These are phyloP conservation scores for Prunus fruticosa DNA, from an alignment of 306 rosid genomes.

Conservation along the genomic window DNA sequence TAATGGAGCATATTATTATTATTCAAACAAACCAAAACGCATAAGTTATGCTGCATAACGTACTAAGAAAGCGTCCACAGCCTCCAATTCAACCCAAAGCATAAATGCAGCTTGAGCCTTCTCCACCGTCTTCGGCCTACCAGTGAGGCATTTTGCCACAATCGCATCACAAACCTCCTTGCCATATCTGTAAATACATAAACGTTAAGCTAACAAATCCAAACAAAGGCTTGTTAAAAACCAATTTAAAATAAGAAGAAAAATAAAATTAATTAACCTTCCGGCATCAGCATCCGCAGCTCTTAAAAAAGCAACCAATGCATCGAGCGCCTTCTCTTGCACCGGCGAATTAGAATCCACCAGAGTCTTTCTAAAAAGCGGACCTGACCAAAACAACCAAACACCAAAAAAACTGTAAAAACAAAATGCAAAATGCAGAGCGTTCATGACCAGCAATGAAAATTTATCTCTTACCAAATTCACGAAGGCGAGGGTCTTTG, in stretches of 20 bases:
- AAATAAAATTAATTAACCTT: slow-evolving; percentile 40
- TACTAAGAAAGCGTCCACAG: slow-evolving; percentile 94
- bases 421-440: slow-evolving; percentile 20
- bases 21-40: slow-evolving; percentile 3
- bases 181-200: slow-evolving; percentile 47
- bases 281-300: slow-evolving; percentile 96
- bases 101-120: slow-evolving; percentile 90
- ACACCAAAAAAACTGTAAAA: background rate
- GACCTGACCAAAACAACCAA: slow-evolving; percentile 45
- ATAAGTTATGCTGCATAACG: background rate
- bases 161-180: slow-evolving; percentile 91
- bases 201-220: slow-evolving; percentile 22
- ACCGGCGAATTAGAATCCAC: slow-evolving; percentile 96
- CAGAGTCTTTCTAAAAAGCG: slow-evolving; percentile 74
- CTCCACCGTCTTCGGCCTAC: slow-evolving; percentile 98
- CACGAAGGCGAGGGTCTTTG: slow-evolving; percentile 91
- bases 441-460: slow-evolving; percentile 15
- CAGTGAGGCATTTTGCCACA: slow-evolving; percentile 93
- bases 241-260: background rate
- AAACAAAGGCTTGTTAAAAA: background rate
- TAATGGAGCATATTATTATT: background rate
- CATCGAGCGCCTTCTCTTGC: slow-evolving; percentile 97
- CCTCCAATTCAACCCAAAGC: slow-evolving; percentile 98
- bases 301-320: slow-evolving; percentile 83
- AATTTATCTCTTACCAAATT: slow-evolving; percentile 58